phyloP scores from a whole-genome alignment of 371 early-diverging fungal genomes.

The Apophysomyces sp. region DNA sequence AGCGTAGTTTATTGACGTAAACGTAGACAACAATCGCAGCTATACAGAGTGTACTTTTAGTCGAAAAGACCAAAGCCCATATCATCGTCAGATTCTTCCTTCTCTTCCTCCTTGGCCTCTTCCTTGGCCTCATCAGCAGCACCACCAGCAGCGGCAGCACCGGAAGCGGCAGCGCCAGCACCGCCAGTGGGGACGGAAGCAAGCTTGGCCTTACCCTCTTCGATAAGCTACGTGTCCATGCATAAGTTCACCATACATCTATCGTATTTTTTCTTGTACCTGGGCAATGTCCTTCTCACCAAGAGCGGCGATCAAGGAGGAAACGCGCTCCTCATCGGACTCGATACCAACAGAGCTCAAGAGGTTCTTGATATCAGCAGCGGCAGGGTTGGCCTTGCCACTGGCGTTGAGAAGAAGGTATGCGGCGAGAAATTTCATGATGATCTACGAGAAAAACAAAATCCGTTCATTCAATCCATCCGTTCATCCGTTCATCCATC shows the following conservation, averaged over 20 bases:
- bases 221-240: constrained; percentile 44
- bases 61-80: constrained; percentile 72
- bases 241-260: neutral
- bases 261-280: constrained; percentile 20
- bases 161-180: constrained; percentile 31
- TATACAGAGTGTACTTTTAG: constrained; percentile 3
- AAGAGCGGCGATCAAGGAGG: constrained; percentile 69
- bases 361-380: constrained; percentile 71
- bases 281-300: constrained; percentile 83
- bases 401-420: constrained; percentile 87
- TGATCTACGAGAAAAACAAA: neutral
- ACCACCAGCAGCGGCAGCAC: constrained; percentile 30
- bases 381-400: constrained; percentile 75
- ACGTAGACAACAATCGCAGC: neutral
- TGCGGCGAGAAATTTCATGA: constrained; percentile 89
- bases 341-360: constrained; percentile 85
- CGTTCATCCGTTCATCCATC: too few relatives aligned
- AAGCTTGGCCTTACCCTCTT: constrained; percentile 71
- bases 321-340: constrained; percentile 70
- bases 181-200: constrained; percentile 43
- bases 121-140: constrained; percentile 42
- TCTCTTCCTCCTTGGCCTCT: constrained; percentile 61
- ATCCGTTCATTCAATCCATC: constrained; percentile 10
- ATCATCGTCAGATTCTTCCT: constrained; percentile 84
- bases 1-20: neutral